A percentile compares a stretch with the other conserved stretches of the same genome.
These are phyloP conservation scores for Fomitopsis serialis DNA, from an alignment of 768 basidiomycete species.

Conservation along the genomic window DNA sequence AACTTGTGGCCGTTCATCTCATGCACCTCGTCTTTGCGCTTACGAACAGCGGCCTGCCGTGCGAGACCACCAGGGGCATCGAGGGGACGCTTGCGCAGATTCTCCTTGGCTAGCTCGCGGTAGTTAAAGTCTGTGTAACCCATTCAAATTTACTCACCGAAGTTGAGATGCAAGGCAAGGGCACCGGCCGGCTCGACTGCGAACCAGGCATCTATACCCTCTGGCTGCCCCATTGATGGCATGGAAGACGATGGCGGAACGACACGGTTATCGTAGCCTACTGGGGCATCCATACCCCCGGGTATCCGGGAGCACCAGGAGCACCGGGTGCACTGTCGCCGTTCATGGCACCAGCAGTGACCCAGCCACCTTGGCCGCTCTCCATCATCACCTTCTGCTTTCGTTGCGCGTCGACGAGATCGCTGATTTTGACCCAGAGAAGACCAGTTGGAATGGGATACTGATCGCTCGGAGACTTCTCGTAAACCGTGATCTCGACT, in stretches of 20 bases:
- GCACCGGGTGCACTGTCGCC: slow-evolving; percentile 52
- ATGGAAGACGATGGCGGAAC: slow-evolving; percentile 10
- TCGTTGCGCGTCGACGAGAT: slow-evolving; percentile 89
- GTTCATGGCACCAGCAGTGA: slow-evolving; percentile 88
- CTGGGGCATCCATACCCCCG: slow-evolving; percentile 40
- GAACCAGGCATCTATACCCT: slow-evolving; percentile 97
- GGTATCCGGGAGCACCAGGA: slow-evolving; percentile 45
- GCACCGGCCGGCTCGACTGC: slow-evolving; percentile 97
- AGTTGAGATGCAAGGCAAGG: slow-evolving; percentile 81
- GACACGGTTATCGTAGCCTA: slow-evolving; percentile 23
- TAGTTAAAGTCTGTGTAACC: slow-evolving; percentile 7
- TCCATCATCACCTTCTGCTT: slow-evolving; percentile 90
- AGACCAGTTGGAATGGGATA: slow-evolving; percentile 89
- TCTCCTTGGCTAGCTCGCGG: slow-evolving; percentile 80
- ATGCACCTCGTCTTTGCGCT: slow-evolving; percentile 96
- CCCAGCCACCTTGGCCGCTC: slow-evolving; percentile 87
- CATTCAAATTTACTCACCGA: slow-evolving; percentile 54
- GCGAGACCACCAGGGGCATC: slow-evolving; percentile 90
- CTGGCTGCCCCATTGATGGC: slow-evolving; percentile 28
- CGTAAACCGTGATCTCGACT: slow-evolving; percentile 93
- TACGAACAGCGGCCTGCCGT: slow-evolving; percentile 95
- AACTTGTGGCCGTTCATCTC: slow-evolving; percentile 99
- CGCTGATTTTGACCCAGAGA: slow-evolving; percentile 90
- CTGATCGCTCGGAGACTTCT: slow-evolving; percentile 78
- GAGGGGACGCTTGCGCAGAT: slow-evolving; percentile 91